These are phyloP conservation scores for Backusella parvicylindrica DNA, from an alignment of 192 early-diverging fungal species.

Conservation along the genomic window DNA sequence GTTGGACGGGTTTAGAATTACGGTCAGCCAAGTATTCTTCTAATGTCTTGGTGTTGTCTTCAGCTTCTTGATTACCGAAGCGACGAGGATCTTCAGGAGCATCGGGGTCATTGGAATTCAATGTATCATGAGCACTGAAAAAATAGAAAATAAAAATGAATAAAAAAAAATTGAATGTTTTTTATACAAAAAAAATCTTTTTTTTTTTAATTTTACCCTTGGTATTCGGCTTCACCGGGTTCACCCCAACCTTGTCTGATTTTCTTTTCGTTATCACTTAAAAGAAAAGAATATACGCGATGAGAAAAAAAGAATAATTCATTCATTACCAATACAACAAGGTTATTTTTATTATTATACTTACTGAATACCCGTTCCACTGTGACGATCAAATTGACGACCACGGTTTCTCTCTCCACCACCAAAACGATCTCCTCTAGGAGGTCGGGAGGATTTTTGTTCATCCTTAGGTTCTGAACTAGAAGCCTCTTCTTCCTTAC, in stretches of 20 bases:
- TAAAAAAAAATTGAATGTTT: not conserved
- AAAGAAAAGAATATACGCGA: not conserved
- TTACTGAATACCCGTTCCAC: constrained; percentile 59
- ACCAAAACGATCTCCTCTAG: not conserved
- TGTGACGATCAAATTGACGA: constrained; percentile 83
- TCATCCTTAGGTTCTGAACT: not conserved
- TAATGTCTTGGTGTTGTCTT: constrained; percentile 78
- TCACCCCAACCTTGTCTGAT: constrained; percentile 80
- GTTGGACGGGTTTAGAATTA: constrained; percentile 41
- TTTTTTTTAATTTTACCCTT: too few species aligned
- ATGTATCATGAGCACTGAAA: constrained; percentile 7
- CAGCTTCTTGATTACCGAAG: constrained; percentile 54
- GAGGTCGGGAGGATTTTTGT: not conserved
- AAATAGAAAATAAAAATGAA: not conserved
- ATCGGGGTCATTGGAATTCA: constrained; percentile 26
- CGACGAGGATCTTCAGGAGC: constrained; percentile 31
- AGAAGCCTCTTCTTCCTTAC: not conserved
- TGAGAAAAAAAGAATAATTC: not conserved
- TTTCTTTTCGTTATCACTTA: constrained; percentile 84
- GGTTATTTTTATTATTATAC: constrained; percentile 1
- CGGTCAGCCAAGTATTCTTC: constrained; percentile 78
- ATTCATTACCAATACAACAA: not conserved
- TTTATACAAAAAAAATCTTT: too few species aligned
- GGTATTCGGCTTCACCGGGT: constrained; percentile 50
- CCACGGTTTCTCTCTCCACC: not conserved